Percentiles rank a stretch among this genome's conserved stretches.
These are phyloP conservation scores for Kewa caespitosa DNA, from an alignment of 179 eudicot species.

Conservation along the genomic window DNA sequence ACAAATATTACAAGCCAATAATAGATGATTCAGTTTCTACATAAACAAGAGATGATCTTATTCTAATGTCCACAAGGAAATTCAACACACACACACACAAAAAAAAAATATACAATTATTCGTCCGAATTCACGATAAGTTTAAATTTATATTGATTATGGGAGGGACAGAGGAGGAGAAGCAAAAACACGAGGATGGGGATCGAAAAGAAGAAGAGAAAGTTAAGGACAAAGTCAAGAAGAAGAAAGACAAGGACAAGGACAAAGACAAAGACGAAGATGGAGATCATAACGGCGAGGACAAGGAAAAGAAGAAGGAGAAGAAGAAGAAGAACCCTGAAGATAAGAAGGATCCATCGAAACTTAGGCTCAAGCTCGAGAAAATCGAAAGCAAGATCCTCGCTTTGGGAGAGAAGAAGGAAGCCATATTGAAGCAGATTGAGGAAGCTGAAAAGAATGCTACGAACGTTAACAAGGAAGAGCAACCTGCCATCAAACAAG, in stretches of 20 bases:
- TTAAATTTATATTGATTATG: constrained; percentile 26
- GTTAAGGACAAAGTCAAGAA: constrained; percentile 26
- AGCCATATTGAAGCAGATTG: constrained; percentile 47
- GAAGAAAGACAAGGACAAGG: constrained; percentile 25
- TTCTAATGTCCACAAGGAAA: neutral
- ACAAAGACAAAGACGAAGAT: constrained; percentile 27
- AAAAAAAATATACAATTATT: too few relatives aligned
- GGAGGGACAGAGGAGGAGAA: constrained; percentile 47
- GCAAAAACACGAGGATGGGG: constrained; percentile 26
- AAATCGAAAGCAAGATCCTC: constrained; percentile 49
- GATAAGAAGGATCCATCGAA: constrained; percentile 57
- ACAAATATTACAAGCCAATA: constrained; percentile 10
- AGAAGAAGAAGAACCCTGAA: constrained; percentile 39
- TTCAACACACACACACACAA: neutral
- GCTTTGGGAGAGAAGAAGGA: constrained; percentile 42
- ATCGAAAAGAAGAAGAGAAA: constrained; percentile 37
- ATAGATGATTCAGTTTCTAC: constrained; percentile 13
- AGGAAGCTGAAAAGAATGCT: constrained; percentile 38
- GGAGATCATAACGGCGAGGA: constrained; percentile 31
- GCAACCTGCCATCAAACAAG: constrained; percentile 26
- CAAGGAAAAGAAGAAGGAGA: constrained; percentile 25
- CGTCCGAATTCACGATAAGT: neutral
- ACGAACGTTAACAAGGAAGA: constrained; percentile 18
- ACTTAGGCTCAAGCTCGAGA: constrained; percentile 50
- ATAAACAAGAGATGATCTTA: neutral